Evolutionary conservation across 2,329 filamentous ascomycete species (phyloP).

Genomic region (Ceratocystis diversiconidia): DNA sequence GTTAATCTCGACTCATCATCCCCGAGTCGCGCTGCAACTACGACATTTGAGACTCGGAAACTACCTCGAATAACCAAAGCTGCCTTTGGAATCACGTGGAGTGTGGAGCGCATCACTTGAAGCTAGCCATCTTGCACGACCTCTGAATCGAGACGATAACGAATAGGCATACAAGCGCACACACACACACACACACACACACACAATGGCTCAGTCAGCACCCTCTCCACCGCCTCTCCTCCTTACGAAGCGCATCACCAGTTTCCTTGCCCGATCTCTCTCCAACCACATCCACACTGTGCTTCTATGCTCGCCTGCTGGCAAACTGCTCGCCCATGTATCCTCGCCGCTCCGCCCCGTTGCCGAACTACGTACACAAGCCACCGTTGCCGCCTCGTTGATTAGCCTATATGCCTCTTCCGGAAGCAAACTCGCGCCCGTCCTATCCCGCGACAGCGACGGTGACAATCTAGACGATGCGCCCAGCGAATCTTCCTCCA

Average conservation of each 20-base stretch:
- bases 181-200: background rate
- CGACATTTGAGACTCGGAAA: background rate
- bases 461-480: constrained; percentile 20
- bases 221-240: constrained; percentile 42
- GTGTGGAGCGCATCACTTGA: background rate
- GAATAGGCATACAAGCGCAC: background rate
- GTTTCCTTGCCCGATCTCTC: constrained; percentile 46
- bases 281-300: constrained; percentile 43
- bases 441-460: constrained; percentile 27
- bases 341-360: constrained; percentile 40
- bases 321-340: constrained; percentile 50
- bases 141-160: background rate
- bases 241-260: constrained; percentile 49
- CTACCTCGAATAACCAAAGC: background rate
- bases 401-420: constrained; percentile 42
- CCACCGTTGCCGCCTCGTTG: constrained; percentile 48
- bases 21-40: background rate
- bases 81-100: no score
- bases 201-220: constrained; percentile 25
- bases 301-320: constrained; percentile 44
- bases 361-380: constrained; percentile 44
- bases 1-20: background rate
- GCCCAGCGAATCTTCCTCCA: constrained; percentile 12
- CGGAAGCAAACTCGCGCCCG: constrained; percentile 29
- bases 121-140: background rate